phyloP scores from a whole-genome alignment of 345 rosid species.

The Sonneratia caseolaris region DNA sequence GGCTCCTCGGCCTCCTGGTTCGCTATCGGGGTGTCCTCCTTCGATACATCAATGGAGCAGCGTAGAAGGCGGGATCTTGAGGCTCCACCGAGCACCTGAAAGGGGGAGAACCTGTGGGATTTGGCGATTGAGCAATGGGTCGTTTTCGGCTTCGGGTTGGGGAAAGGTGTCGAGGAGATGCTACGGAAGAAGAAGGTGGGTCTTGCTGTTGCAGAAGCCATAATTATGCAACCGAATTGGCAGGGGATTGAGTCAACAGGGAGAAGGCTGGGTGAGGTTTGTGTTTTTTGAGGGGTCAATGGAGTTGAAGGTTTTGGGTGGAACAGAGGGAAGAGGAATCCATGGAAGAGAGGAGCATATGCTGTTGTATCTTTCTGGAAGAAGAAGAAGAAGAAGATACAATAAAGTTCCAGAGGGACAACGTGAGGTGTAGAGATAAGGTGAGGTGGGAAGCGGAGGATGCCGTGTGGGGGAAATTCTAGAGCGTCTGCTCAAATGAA shows the following conservation, averaged over 20 bases:
- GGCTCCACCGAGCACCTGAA: conserved; percentile 1
- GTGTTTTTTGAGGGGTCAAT: conserved; percentile 1
- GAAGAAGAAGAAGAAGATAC: conserved; percentile 14
- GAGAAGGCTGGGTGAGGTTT: background rate
- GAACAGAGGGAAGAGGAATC: conserved; percentile 31
- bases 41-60: conserved; percentile 57
- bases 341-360: conserved; percentile 23
- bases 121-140: background rate
- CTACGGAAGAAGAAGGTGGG: conserved; percentile 53
- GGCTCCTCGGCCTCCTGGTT: conserved; percentile 11
- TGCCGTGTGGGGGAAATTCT: background rate
- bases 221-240: conserved; percentile 9
- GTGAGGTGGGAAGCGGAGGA: conserved; percentile 19
- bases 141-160: conserved; percentile 1
- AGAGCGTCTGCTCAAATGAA: background rate
- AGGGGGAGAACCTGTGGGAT: conserved; percentile 11
- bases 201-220: conserved; percentile 63
- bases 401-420: background rate
- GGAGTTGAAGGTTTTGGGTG: conserved; percentile 13
- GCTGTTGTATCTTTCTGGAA: conserved; percentile 13
- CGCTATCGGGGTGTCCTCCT: conserved; percentile 50
- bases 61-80: conserved; percentile 15
- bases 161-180: conserved; percentile 13
- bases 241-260: background rate
- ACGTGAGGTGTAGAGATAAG: conserved; percentile 17